A percentile compares a stretch with the other conserved stretches of the same genome.
Conservation (phyloP, 2,329 filamentous ascomycete species). For the Aureobasidium melanogenum region DNA sequence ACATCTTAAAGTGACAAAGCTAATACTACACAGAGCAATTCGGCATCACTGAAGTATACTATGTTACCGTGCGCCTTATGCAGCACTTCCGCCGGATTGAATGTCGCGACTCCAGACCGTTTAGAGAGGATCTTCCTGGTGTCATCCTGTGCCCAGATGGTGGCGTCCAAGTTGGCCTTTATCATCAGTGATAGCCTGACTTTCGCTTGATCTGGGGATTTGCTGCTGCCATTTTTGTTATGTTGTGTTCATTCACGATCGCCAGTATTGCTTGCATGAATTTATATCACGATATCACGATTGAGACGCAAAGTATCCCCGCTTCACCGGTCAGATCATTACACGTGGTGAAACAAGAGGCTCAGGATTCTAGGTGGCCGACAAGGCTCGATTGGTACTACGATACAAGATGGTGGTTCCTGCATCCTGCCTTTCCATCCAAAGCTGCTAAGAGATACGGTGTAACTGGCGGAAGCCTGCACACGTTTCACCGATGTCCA, state of each 20-base stretch:
- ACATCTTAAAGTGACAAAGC: neutral
- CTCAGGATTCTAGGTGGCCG: too few species aligned
- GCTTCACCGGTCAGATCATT: neutral
- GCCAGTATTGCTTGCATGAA: neutral
- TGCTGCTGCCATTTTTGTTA: neutral
- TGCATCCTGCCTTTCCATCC: neutral
- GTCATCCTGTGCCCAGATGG: neutral
- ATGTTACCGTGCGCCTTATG: slow-evolving; percentile 10
- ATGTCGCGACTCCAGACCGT: neutral
- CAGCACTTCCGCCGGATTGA: slow-evolving; percentile 11
- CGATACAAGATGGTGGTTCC: neutral
- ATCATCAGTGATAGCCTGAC: neutral
- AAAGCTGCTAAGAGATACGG: neutral
- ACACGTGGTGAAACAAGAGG: neutral
- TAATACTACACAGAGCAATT: neutral
- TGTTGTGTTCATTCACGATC: neutral
- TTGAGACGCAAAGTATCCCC: neutral
- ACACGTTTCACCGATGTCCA: neutral
- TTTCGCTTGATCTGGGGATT: neutral
- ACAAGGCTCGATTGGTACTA: neutral
- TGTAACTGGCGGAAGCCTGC: neutral
- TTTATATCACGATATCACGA: neutral
- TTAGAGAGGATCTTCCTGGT: neutral
- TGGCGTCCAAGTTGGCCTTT: neutral
- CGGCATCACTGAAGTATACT: slow-evolving; percentile 7